Percentiles rank a stretch among this genome's conserved stretches.
phyloP scores from a whole-genome alignment of 2,329 filamentous ascomycete genomes.

The Pyrenochaeta sp. region DNA sequence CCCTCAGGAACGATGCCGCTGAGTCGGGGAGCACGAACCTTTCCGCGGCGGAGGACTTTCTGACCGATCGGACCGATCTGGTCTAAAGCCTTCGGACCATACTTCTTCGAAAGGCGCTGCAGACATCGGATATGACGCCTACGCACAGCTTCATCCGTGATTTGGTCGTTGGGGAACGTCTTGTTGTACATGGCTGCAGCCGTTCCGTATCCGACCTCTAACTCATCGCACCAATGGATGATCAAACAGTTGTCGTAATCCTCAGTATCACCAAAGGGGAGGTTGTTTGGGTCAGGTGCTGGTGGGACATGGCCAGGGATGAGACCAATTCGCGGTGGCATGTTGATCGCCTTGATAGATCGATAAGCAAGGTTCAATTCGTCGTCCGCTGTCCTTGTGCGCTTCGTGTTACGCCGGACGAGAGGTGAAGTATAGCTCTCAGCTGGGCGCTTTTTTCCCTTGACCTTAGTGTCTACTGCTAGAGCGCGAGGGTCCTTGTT shows the following conservation, averaged over 20 bases:
- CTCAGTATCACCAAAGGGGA: slow-evolving; percentile 19
- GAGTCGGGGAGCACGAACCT: slow-evolving; percentile 5
- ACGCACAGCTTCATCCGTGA: slow-evolving; percentile 22
- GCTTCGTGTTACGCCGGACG: not conserved
- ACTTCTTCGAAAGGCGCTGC: slow-evolving; percentile 14
- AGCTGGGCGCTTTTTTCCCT: slow-evolving; percentile 3
- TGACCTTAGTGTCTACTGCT: not conserved
- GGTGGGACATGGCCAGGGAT: slow-evolving; percentile 8
- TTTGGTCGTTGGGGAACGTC: slow-evolving; percentile 13
- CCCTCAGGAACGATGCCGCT: slow-evolving; percentile 1
- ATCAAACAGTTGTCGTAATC: slow-evolving; percentile 21
- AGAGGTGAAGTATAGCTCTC: not conserved
- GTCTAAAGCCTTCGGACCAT: slow-evolving; percentile 12
- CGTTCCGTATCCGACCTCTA: slow-evolving; percentile 15
- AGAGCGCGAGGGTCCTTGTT: slow-evolving; percentile 5
- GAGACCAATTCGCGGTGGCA: slow-evolving; percentile 14
- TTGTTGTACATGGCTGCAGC: slow-evolving; percentile 9
- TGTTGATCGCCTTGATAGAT: slow-evolving; percentile 23
- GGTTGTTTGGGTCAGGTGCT: slow-evolving; percentile 4
- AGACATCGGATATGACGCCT: slow-evolving; percentile 16
- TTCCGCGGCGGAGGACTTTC: slow-evolving; percentile 17
- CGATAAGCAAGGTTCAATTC: slow-evolving; percentile 12
- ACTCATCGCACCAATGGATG: slow-evolving; percentile 23
- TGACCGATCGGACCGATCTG: slow-evolving; percentile 9
- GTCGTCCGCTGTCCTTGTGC: not conserved